These are phyloP conservation scores for Pseudoturritis turrita DNA, from an alignment of 345 rosid genomes.

Conservation along the genomic window DNA sequence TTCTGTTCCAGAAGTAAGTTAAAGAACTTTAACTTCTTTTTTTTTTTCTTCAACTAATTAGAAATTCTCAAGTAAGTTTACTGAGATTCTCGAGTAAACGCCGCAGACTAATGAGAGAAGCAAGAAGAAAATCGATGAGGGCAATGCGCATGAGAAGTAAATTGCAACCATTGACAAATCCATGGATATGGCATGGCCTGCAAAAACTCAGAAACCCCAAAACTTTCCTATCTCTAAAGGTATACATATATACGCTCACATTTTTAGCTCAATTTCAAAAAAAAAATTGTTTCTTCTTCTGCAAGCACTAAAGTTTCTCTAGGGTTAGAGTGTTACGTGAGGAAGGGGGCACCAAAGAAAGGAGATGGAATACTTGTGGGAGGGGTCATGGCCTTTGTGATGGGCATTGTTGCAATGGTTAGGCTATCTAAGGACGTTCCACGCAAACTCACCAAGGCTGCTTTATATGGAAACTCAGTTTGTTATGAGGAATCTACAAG, in stretches of 20 bases:
- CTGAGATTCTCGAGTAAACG: not conserved
- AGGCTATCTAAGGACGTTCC: conserved; percentile 61
- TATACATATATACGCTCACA: conserved; percentile 1
- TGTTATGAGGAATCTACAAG: conserved; percentile 28
- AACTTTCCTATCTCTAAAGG: conserved; percentile 20
- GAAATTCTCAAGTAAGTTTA: not conserved
- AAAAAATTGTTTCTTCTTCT: not conserved
- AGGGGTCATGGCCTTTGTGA: conserved; percentile 58
- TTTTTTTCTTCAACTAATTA: not conserved
- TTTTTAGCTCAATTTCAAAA: not conserved
- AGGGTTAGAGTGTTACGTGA: conserved; percentile 26
- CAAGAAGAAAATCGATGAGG: conserved; percentile 14
- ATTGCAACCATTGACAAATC: conserved; percentile 51
- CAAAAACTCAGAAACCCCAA: conserved; percentile 6
- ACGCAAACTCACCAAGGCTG: conserved; percentile 53
- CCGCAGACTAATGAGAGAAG: conserved; percentile 21
- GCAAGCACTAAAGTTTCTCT: not conserved
- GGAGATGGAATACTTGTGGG: conserved; percentile 35
- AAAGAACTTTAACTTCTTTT: not conserved
- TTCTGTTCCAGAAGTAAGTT: conserved; percentile 22
- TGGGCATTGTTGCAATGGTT: conserved; percentile 65
- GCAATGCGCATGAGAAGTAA: conserved; percentile 29
- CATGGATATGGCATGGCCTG: conserved; percentile 27
- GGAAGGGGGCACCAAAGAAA: conserved; percentile 30
- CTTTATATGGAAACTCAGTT: conserved; percentile 46